Evolutionary conservation across 2,329 filamentous ascomycete species (phyloP), one percentile per base, ranked within the genome.

Genomic region (Diaporthe sp.): DNA sequence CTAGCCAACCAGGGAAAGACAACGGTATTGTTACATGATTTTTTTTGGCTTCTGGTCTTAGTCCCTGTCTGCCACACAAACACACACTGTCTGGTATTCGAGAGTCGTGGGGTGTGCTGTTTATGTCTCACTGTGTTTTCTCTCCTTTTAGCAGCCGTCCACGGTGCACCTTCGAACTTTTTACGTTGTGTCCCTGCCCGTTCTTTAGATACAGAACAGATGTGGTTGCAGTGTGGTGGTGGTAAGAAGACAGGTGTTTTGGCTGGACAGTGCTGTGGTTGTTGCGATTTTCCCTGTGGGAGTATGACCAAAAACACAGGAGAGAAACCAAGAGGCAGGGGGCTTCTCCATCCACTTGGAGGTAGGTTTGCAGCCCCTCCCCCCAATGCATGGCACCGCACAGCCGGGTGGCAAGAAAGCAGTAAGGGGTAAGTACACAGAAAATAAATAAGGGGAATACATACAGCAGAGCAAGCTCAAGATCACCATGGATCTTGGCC

Each of bases 401-500:
- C 30, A 61, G n/a, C 42, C 35, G 42, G 45, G 42, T 60, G 42
- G 71, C 72, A 40, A 75, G 52, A 66, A 57, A 73, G 42, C 69
- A 67, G 61, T 45, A 50, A 15, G 71, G 64, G 67, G 28, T 40
- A 47, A 57, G 42, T 5, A 69, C 42, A 45, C 67, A 45, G 50
- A 74, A 40, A 75, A 71, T 40, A 75, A 71, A 50, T 38, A 30
- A 30, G 70, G 45, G 45, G n/a, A 15, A 71, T 64, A 86, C 88
- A 83, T 85, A 90, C 88, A 90, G 84, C 78, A 97, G 87, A 77
- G 92, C 93, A 77, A 97, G 84, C 45, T 94, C 95, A 77, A 97
- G 85, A 85, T 97, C 95, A 80, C 95, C 95, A 79, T 95, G 92
- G 77, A 97, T 95, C 83, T 93, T 92, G 28, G 94, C 94, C 87